Conservation (phyloP, 75 land plant species). For the Ceratopteris richardii region DNA sequence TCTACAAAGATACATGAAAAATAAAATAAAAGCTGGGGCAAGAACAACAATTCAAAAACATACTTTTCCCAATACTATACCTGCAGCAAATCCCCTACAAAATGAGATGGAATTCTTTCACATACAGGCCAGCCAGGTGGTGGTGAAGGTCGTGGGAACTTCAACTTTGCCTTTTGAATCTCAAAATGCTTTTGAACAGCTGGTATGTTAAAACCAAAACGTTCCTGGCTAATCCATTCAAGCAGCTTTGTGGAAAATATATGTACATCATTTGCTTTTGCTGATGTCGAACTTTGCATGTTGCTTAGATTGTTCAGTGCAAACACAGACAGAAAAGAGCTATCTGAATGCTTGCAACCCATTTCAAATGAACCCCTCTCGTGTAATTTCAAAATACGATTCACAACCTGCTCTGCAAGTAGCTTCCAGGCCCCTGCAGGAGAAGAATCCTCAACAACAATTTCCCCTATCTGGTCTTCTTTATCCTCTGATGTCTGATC, state of each 20-base stretch:
- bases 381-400: conserved; percentile 23
- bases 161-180: conserved; percentile 12
- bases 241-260: conserved; percentile 9
- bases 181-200: conserved; percentile 72
- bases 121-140: conserved; percentile 59
- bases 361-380: conserved; percentile 24
- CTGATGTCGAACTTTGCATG: not conserved
- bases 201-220: conserved; percentile 77
- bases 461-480: conserved; percentile 47
- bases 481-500: not conserved
- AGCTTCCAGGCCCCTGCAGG: conserved; percentile 59
- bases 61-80: conserved; percentile 20
- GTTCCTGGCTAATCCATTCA: conserved; percentile 66
- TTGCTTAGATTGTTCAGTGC: not conserved
- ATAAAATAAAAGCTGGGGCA: conserved; percentile 6
- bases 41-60: not conserved
- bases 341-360: conserved; percentile 36
- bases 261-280: not conserved
- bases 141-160: conserved; percentile 20
- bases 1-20: conserved; percentile 22
- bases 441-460: conserved; percentile 47
- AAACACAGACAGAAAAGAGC: not conserved
- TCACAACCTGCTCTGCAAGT: conserved; percentile 38
- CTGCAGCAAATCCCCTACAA: conserved; percentile 83
- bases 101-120: conserved; percentile 42